Percentiles rank a stretch among this genome's conserved stretches.
These are phyloP conservation scores for Warburgia ugandensis DNA, from an alignment of 164 flowering plant species.

Conservation along the genomic window DNA sequence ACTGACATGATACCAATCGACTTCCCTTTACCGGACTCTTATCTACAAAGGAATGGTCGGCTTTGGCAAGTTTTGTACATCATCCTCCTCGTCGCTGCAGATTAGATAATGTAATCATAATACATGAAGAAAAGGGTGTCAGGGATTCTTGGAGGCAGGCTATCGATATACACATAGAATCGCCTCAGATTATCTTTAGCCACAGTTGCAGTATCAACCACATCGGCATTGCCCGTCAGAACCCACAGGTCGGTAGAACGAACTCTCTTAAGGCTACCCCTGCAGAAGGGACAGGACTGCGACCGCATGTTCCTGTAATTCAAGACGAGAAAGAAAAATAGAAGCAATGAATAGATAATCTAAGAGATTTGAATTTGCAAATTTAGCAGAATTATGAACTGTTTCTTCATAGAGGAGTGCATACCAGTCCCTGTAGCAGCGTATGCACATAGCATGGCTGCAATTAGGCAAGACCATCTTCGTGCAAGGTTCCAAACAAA, in stretches of 20 bases:
- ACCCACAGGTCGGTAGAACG: slow-evolving; percentile 81
- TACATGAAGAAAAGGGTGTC: slow-evolving; percentile 53
- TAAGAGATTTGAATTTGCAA: neutral
- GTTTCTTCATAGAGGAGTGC: neutral
- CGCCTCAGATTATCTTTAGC: slow-evolving; percentile 65
- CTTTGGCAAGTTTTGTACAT: slow-evolving; percentile 35
- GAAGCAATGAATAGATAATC: neutral
- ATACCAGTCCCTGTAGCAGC: slow-evolving; percentile 89
- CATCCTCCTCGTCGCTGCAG: slow-evolving; percentile 12
- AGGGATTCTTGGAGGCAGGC: slow-evolving; percentile 52
- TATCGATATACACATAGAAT: slow-evolving; percentile 71
- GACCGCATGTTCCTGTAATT: slow-evolving; percentile 74
- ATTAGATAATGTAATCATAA: slow-evolving; percentile 63
- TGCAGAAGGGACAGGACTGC: slow-evolving; percentile 94
- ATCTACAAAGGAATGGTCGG: slow-evolving; percentile 17
- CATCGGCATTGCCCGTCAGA: slow-evolving; percentile 65
- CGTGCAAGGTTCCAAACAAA: slow-evolving; percentile 71
- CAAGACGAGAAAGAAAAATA: neutral
- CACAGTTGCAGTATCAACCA: slow-evolving; percentile 57
- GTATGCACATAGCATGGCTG: slow-evolving; percentile 91
- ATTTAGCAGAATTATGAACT: neutral
- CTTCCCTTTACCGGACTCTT: slow-evolving; percentile 38
- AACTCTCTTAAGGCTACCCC: slow-evolving; percentile 66
- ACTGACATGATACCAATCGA: slow-evolving; percentile 16
- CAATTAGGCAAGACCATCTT: slow-evolving; percentile 90